These are phyloP conservation scores for Thraustochytrium sp. DNA, from an alignment of 352 stramenopile species.

Conservation along the genomic window DNA sequence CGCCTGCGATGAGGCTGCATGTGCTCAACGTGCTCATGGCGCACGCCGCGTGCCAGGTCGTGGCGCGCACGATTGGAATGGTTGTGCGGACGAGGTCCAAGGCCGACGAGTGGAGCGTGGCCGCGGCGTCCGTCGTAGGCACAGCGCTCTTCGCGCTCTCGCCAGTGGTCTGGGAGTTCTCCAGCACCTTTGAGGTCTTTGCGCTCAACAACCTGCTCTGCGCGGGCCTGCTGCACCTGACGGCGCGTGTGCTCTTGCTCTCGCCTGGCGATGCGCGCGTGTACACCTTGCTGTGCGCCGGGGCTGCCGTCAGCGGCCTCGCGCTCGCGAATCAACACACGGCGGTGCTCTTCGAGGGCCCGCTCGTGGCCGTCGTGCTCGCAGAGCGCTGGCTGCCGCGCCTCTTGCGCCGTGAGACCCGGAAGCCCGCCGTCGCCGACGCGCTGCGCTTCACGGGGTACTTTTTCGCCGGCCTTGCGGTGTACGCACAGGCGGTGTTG, in stretches of 20 bases:
- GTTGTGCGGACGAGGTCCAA: conserved; percentile 3
- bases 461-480: conserved; percentile 59
- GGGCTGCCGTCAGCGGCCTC: conserved; percentile 79
- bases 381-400: neutral
- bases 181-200: conserved; percentile 87
- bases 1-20: neutral
- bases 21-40: conserved; percentile 30
- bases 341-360: conserved; percentile 79
- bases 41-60: conserved; percentile 1
- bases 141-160: conserved; percentile 60
- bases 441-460: conserved; percentile 75
- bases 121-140: neutral
- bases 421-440: conserved; percentile 55
- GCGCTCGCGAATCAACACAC: conserved; percentile 92
- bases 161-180: conserved; percentile 89
- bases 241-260: conserved; percentile 50
- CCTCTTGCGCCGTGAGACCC: neutral
- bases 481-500: neutral
- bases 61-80: neutral
- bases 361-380: conserved; percentile 63
- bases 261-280: neutral
- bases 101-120: neutral
- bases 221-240: conserved; percentile 60
- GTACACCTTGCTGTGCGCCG: conserved; percentile 46
- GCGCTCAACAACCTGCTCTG: conserved; percentile 87